A percentile compares a stretch with the other conserved stretches of the same genome.
These are phyloP conservation scores for Dothidotthia symphoricarpi DNA, from an alignment of 2,329 filamentous ascomycete species.

Conservation along the genomic window DNA sequence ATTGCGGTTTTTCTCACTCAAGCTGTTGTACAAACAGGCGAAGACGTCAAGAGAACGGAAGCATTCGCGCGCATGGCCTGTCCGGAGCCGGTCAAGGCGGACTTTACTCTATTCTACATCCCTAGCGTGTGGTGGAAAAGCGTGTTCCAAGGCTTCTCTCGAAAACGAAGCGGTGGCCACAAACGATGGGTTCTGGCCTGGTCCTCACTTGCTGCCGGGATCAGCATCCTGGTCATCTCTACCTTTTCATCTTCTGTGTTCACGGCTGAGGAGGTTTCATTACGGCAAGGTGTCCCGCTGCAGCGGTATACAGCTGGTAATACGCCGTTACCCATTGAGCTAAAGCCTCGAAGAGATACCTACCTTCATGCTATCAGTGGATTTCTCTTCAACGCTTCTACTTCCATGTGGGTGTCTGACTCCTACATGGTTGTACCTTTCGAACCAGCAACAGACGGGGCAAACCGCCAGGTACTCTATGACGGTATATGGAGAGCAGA, in stretches of 20 bases:
- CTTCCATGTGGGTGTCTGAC: constrained; percentile 8
- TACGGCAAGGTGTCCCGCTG: not conserved
- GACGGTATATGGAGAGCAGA: constrained; percentile 4
- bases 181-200: constrained; percentile 1
- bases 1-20: constrained; percentile 12
- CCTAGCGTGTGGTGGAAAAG: constrained; percentile 4
- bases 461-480: not conserved
- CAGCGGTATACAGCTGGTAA: not conserved
- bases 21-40: constrained; percentile 6
- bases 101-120: constrained; percentile 1
- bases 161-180: not conserved
- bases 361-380: constrained; percentile 6
- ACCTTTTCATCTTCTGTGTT: not conserved
- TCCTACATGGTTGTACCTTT: constrained; percentile 5
- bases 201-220: constrained; percentile 1
- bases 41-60: constrained; percentile 15
- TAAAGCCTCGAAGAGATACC: constrained; percentile 4
- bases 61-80: constrained; percentile 11
- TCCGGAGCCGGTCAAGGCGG: not conserved
- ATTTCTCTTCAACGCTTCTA: constrained; percentile 6
- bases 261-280: not conserved
- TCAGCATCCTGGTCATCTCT: constrained; percentile 2
- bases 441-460: not conserved
- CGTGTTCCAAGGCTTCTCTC: not conserved
- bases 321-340: not conserved